A percentile compares a stretch with the other conserved stretches of the same genome.
These are phyloP conservation scores for Ustilago crameri DNA, from an alignment of 1,284 basidiomycete genomes.

Conservation along the genomic window DNA sequence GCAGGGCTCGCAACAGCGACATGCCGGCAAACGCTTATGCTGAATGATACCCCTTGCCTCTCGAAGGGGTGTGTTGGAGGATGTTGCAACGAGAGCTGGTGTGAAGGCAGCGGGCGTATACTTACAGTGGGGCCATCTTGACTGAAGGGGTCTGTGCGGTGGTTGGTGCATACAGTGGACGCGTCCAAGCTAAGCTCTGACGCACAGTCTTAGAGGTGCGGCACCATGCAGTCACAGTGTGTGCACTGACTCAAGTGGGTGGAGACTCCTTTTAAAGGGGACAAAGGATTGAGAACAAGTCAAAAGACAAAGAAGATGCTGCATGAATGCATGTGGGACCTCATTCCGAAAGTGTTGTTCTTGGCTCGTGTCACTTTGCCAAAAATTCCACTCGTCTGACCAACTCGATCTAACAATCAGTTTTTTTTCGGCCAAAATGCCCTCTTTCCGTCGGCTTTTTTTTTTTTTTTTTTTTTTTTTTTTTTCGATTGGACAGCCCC, in stretches of 20 bases:
- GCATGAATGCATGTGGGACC: too few relatives aligned
- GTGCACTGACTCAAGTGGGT: too few relatives aligned
- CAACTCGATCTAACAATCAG: too few relatives aligned
- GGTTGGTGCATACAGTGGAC: neutral
- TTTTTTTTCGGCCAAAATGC: neutral
- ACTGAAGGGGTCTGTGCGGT: slow-evolving; percentile 24
- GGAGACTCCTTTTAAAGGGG: too few relatives aligned
- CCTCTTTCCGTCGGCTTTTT: too few relatives aligned
- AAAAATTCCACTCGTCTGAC: neutral
- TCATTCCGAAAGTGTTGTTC: neutral
- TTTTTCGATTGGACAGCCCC: slow-evolving; percentile 34
- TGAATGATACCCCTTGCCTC: neutral
- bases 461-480: neutral
- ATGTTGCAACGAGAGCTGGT: neutral
- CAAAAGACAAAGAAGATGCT: too few relatives aligned
- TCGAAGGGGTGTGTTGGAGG: neutral
- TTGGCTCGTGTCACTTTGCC: slow-evolving; percentile 1
- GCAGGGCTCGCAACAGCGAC: slow-evolving; percentile 39
- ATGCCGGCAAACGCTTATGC: slow-evolving; percentile 1
- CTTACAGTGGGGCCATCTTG: slow-evolving; percentile 43
- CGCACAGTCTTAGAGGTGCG: neutral
- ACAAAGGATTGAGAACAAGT: too few relatives aligned
- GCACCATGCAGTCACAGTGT: neutral
- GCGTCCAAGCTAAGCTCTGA: neutral
- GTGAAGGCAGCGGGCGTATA: neutral